Evolutionary conservation across 2,329 filamentous ascomycete species (phyloP).

Genomic region (Coniochaeta ligniaria): DNA sequence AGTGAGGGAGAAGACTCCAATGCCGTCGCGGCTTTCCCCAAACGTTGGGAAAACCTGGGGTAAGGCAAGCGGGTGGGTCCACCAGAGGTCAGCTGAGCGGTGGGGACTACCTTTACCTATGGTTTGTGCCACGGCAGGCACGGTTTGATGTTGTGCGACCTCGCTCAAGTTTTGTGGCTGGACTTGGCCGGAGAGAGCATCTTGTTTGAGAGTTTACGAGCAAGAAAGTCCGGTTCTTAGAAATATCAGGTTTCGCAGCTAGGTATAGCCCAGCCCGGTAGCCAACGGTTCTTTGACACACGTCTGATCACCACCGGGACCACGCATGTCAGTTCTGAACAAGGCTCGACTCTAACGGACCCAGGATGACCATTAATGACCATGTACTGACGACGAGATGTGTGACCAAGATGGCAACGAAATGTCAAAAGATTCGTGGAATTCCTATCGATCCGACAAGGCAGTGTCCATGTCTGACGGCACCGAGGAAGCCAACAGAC

Average conservation of each 20-base stretch:
- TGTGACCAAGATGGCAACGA: no score
- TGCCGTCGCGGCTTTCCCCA: background rate
- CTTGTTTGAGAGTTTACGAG: background rate
- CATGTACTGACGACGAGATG: no score
- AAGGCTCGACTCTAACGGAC: background rate
- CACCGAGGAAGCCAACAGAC: no score
- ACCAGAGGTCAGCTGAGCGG: background rate
- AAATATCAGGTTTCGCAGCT: background rate
- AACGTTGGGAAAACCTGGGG: background rate
- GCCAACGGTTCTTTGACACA: background rate
- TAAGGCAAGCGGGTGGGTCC: background rate
- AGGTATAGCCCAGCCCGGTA: background rate
- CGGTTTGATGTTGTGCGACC: background rate
- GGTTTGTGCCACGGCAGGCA: background rate
- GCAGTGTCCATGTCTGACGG: no score
- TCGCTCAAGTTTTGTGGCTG: background rate
- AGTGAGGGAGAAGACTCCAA: background rate
- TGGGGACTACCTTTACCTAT: no score
- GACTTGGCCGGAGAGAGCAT: background rate
- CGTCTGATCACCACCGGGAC: background rate
- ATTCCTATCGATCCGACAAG: no score
- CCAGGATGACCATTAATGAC: no score
- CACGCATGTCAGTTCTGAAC: background rate
- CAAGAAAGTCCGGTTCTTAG: background rate
- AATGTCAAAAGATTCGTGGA: no score